phyloP scores from a whole-genome alignment of 352 stramenopile species.

The Pythium monospermum region DNA sequence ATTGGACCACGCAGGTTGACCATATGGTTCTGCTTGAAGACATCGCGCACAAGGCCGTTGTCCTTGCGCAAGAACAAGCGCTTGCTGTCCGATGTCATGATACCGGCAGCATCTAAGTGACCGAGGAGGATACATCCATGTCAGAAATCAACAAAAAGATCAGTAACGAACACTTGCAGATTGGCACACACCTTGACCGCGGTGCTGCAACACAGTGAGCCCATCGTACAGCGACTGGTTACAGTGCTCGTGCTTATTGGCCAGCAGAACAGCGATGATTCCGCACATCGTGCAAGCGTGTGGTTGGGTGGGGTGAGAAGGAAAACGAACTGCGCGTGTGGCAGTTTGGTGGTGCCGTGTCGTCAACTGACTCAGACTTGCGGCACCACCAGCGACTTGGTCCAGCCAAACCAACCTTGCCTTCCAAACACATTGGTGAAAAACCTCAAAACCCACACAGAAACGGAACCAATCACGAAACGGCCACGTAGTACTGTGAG shows the following conservation, averaged over 20 bases:
- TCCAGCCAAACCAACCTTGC: no score
- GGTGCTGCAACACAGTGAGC: constrained; percentile 97
- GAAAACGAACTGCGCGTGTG: background rate
- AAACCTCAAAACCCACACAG: constrained; percentile 19
- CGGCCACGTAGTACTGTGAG: constrained; percentile 5
- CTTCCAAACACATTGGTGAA: background rate
- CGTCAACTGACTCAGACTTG: constrained; percentile 17
- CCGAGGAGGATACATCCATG: background rate
- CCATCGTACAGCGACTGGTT: constrained; percentile 95
- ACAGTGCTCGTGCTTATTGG: constrained; percentile 93
- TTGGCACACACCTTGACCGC: constrained; percentile 92
- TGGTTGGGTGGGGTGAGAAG: background rate
- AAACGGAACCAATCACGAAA: constrained; percentile 8
- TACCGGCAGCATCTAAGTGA: constrained; percentile 85
- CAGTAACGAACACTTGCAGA: background rate
- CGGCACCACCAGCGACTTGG: constrained; percentile 28
- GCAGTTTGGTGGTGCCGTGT: constrained; percentile 15
- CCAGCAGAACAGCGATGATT: constrained; percentile 96
- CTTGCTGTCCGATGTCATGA: constrained; percentile 93
- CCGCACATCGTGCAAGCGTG: constrained; percentile 89
- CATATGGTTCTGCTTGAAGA: constrained; percentile 99
- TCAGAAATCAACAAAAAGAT: background rate
- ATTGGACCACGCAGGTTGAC: constrained; percentile 92
- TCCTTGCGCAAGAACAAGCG: constrained; percentile 97
- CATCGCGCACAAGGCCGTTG: constrained; percentile 97